Conservation (phyloP, 768 basidiomycete species). For the Arthromyces matolae region DNA sequence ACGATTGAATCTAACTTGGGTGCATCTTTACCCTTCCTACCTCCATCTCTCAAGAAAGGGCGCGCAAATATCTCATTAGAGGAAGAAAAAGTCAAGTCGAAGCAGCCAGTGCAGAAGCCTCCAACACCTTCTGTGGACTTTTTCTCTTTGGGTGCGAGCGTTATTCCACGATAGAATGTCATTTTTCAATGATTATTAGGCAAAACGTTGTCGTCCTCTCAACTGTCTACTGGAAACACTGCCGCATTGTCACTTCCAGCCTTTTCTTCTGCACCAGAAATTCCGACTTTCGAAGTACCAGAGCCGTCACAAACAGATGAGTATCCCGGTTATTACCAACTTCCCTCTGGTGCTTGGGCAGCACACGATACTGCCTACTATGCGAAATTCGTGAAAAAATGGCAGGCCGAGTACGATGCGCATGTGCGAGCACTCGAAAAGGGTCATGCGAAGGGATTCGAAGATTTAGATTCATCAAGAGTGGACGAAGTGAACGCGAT, state of each 20-base stretch:
- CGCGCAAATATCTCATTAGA: conserved; percentile 56
- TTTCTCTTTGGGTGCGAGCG: conserved; percentile 58
- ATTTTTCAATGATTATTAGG: too few relatives aligned
- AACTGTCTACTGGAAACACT: conserved; percentile 9
- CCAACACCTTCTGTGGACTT: conserved; percentile 50
- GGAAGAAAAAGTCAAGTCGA: conserved; percentile 20
- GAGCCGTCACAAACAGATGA: conserved; percentile 71
- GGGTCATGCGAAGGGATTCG: conserved; percentile 63
- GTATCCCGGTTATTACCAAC: conserved; percentile 85
- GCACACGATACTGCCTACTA: conserved; percentile 72
- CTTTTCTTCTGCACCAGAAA: conserved; percentile 62
- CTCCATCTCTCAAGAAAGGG: conserved; percentile 57
- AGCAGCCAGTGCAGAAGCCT: conserved; percentile 3
- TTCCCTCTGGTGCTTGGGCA: conserved; percentile 78
- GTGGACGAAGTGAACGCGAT: conserved; percentile 63
- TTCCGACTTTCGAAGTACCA: conserved; percentile 68
- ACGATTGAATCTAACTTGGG: conserved; percentile 6
- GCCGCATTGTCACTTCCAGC: conserved; percentile 20
- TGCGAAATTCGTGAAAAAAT: conserved; percentile 61
- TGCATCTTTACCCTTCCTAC: conserved; percentile 49
- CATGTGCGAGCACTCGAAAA: conserved; percentile 75
- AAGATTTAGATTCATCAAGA: conserved; percentile 51
- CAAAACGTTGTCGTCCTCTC: too few relatives aligned
- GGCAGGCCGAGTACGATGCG: conserved; percentile 69
- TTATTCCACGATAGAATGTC: not conserved